Base-by-base conservation (phyloP, 2,329 filamentous ascomycete species). In the Bipolaris bicolor region DNA sequence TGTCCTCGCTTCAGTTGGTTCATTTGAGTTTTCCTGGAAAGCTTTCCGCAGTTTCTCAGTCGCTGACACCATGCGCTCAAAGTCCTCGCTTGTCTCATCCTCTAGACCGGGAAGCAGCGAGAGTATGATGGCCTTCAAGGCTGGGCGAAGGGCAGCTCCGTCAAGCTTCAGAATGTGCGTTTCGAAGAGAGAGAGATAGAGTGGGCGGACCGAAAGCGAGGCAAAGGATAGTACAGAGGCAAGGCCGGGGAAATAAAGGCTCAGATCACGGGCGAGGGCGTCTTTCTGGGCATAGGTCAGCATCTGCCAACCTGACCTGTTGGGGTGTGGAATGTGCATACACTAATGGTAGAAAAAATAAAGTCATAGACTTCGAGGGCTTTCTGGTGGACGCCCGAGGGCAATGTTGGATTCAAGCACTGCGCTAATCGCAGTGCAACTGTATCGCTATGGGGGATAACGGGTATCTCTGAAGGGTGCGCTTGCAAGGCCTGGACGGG, bases 361-460 rank as follows among this genome's bases (percentile, higher is more conserved):
- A 92, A 92, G 45, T 83, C 87, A 76, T 99, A 99, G 40, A 98
- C 91, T 77, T 99, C 95, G 55, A 99, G 84, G 1, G 95, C 88
- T 76, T 98, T 99, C 77, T 99, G 96, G 78, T 99, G 95, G 16
- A 99, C 96, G 26, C 95, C 95, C 0, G 95, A 97, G 13, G 95
- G 95, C 49, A 99, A 81, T 18, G 91, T 88, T 36, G 95, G 93
- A 74, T 97, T 96, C 65, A 99, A 83, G 74, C 95, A 99, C 83
- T 99, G 95, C 41, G 95, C 90, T 57, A 99, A 83, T 69, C 94
- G 90, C 78, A 96, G 95, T 70, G 95, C 90, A 72, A 99, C 89
- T 55, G 88, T 83, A 16, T 86, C 82, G 79, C 93, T 96, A 69
- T 93, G 88, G 11, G 95, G 94, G 57, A 99, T 88, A 33, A 87